Conservation (phyloP, 2,329 filamentous ascomycete genomes). For the Eutypella sp. region DNA sequence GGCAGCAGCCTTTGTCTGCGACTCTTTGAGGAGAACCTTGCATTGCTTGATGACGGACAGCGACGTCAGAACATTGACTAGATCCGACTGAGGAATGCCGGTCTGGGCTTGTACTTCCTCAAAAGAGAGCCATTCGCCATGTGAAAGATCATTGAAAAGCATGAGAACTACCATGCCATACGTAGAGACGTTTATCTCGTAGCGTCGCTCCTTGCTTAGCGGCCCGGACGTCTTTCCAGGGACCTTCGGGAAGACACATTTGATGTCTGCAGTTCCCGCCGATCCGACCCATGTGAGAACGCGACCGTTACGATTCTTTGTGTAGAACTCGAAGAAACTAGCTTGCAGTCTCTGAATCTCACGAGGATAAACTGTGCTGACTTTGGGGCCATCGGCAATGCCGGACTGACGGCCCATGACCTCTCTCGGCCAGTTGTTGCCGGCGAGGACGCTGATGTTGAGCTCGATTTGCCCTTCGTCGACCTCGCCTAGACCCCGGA, state of each 20-base stretch:
- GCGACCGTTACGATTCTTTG: conserved; percentile 79
- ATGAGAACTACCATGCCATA: conserved; percentile 87
- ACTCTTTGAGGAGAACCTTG: conserved; percentile 73
- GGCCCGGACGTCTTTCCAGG: conserved; percentile 62
- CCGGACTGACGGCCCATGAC: conserved; percentile 63
- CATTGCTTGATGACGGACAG: conserved; percentile 75
- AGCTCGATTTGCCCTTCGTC: conserved; percentile 68
- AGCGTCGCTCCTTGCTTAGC: conserved; percentile 62
- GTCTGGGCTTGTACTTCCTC: conserved; percentile 82
- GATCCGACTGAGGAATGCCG: conserved; percentile 68
- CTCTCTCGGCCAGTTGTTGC: conserved; percentile 92
- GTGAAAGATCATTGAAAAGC: conserved; percentile 75
- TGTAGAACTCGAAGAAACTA: conserved; percentile 86
- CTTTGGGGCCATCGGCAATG: conserved; percentile 39
- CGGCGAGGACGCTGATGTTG: conserved; percentile 79
- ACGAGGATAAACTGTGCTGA: conserved; percentile 66
- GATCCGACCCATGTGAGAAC: conserved; percentile 76
- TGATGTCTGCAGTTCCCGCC: conserved; percentile 77
- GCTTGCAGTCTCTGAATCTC: conserved; percentile 71
- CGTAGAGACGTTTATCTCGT: conserved; percentile 89
- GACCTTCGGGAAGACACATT: conserved; percentile 69
- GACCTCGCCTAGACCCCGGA: conserved; percentile 45
- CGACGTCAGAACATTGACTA: conserved; percentile 74
- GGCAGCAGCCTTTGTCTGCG: conserved; percentile 66
- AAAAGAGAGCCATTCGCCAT: conserved; percentile 47